Base-by-base conservation (phyloP, 805 yeast species). In the Candida vaughaniae region DNA sequence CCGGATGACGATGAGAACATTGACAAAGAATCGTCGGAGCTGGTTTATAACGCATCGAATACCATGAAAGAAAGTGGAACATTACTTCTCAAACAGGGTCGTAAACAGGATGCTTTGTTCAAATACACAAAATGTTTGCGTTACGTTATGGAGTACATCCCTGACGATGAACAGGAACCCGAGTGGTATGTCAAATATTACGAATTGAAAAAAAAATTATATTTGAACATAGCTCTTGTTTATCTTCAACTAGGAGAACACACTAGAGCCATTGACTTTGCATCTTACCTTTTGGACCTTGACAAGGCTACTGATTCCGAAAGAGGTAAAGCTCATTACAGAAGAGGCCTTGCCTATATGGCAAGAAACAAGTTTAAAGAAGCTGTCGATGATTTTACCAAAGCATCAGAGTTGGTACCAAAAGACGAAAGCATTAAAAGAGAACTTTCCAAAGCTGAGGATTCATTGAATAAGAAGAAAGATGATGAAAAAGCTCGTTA, bases 11-110 rank as follows among this genome's bases (percentile, higher is more conserved):
- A 84, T 47, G 48, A 32, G 15, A 57, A 70, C 39, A 76, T 82
- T 33, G 80, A 75, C 39, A 73, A 74, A 30, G 80, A 83, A 14
- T 76, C 81, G 35, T 66, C 79, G 6, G 69, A 64, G 35, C 63
- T 66, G 16, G 80, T 82, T 0, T 76, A 53, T 39, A 60, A 61
- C 7, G 86, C 82, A 0, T 56, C 80, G 0, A 47, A 44, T 7
- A 75, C 58, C 11, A 84, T 85, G 35, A 85, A 85, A 47, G 79
- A 77, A 22, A 76, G 89, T 16, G 95, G 87, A 1, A 71, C 82
- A 0, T 47, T 73, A 7, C 48, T 85, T 3, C 78, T 79, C 49
- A 82, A 82, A 47, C 54, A 60, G 25, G 77, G 77, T 10, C 71
- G 71, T 20, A 64, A 55, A 33, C 47, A 65, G 22, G 73, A 78